Evolutionary conservation across 768 basidiomycete genomes (phyloP).

Genomic region (Chalciporus pseudorubinellus): DNA sequence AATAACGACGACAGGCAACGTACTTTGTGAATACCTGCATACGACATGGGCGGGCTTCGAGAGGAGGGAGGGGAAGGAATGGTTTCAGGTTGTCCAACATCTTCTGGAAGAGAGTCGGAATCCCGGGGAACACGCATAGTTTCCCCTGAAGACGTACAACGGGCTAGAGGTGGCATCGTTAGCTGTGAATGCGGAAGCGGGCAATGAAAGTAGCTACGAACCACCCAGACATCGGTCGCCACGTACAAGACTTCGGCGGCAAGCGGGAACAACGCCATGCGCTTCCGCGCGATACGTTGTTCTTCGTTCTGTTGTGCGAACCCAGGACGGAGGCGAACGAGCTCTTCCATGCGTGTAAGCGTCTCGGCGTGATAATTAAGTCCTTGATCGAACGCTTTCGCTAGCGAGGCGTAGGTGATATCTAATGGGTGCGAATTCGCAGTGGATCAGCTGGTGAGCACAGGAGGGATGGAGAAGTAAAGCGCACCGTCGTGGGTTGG

Average conservation of each 20-base stretch:
- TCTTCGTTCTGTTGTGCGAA: slow-evolving; percentile 63
- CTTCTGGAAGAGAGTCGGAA: slow-evolving; percentile 79
- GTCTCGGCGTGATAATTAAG: slow-evolving; percentile 79
- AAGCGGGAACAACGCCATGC: slow-evolving; percentile 91
- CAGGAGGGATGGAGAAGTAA: neutral
- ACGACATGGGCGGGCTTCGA: slow-evolving; percentile 67
- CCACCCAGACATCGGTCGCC: slow-evolving; percentile 81
- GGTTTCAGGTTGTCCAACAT: slow-evolving; percentile 73
- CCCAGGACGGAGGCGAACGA: slow-evolving; percentile 55
- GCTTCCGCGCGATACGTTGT: slow-evolving; percentile 69
- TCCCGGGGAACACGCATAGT: slow-evolving; percentile 89
- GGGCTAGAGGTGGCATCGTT: slow-evolving; percentile 46
- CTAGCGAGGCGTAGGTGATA: slow-evolving; percentile 87
- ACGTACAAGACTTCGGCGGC: slow-evolving; percentile 79
- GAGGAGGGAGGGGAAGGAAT: slow-evolving; percentile 78
- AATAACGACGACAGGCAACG: slow-evolving; percentile 10
- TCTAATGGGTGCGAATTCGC: slow-evolving; percentile 41
- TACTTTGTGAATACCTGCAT: slow-evolving; percentile 85
- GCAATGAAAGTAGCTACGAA: slow-evolving; percentile 34
- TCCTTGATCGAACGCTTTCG: slow-evolving; percentile 73
- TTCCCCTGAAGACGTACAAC: slow-evolving; percentile 83
- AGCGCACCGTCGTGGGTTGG: slow-evolving; percentile 82
- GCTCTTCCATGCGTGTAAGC: slow-evolving; percentile 64
- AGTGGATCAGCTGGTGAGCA: neutral
- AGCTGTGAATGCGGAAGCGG: neutral